phyloP scores from a whole-genome alignment of 129 eudicot species.

The Tagetes patula region DNA sequence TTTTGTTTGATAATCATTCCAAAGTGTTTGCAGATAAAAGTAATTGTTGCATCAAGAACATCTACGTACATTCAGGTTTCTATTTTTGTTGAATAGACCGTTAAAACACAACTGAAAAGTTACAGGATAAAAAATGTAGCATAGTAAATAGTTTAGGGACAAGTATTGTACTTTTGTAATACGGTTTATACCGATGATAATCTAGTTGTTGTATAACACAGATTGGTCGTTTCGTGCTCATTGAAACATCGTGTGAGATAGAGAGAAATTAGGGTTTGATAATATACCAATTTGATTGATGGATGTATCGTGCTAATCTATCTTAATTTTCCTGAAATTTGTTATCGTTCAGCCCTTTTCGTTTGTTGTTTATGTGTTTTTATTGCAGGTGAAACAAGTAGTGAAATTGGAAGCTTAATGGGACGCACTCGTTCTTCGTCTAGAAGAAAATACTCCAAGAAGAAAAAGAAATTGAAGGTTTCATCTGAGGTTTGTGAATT shows the following conservation, averaged over 20 bases:
- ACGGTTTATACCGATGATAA: no score
- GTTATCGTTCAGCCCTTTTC: not conserved
- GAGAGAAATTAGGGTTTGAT: not conserved
- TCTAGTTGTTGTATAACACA: not conserved
- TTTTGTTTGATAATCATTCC: no score
- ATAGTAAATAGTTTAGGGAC: no score
- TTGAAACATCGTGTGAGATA: not conserved
- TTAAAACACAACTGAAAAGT: no score
- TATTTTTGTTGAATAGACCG: no score
- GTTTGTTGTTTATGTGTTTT: slow-evolving; percentile 9
- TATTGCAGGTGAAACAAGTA: slow-evolving; percentile 37
- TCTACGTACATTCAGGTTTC: no score
- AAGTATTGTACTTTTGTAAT: no score
- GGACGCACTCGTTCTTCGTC: slow-evolving; percentile 51
- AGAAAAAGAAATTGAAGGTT: slow-evolving; percentile 16
- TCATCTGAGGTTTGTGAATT: not conserved
- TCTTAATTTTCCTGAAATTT: not conserved
- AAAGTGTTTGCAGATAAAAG: no score
- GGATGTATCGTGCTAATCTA: slow-evolving; percentile 5
- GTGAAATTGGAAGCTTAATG: slow-evolving; percentile 31
- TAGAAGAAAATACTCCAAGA: slow-evolving; percentile 19
- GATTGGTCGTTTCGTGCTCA: slow-evolving; percentile 16
- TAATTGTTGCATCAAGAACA: no score
- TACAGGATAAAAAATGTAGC: no score
- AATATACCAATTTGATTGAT: slow-evolving; percentile 13